Base-by-base conservation (phyloP, 768 basidiomycete species). In the Xanthoconium purpureum region DNA sequence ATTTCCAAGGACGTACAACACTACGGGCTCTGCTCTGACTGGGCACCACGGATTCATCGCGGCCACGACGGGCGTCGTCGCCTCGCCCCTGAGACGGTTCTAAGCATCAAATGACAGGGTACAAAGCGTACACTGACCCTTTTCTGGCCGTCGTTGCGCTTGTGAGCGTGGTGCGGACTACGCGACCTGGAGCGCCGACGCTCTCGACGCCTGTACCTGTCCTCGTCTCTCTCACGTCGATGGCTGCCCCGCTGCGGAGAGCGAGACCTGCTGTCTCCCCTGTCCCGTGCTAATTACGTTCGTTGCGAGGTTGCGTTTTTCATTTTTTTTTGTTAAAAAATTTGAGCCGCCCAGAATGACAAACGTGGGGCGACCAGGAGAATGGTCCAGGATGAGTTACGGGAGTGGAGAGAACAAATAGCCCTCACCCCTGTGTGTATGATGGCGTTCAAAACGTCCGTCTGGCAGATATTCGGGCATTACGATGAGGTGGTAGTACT, bases 361-460 rank as follows among this genome's bases (percentile, higher is more conserved):
- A 35, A 50, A 39, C 24, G 56, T 58, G 59, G 63, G 60, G 63
- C 66, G 61, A 62, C 62, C 69, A 70, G 55, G 63, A 71, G 56
- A 50, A 47, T 44, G 40, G 54, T 36, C 54, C 50, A 51, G 60
- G 46, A 54, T 70, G 63, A 70, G 69, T 57, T 58, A 58, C 50
- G 51, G 30, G 57, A 55, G 58, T 30, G 14, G 5, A 2, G 35
- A 1, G 17, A 9, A 51, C 2, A 58, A 36, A 58, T 10, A 9
- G 6, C 62, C 56, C 70, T 67, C 61, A 70, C 70, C 69, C 61
- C 43, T 62, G 48, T 58, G 65, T 40, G 52, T 58, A 28, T 59
- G 46, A 36, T 42, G 36, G 47, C 43, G 47, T 35, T 62, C 54
- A 30, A 56, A 61, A n/a, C 18, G 59, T 15, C 47, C 53, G 50